These are phyloP conservation scores for Waltergamsia citrina DNA, from an alignment of 2,329 filamentous ascomycete genomes.

Conservation along the genomic window DNA sequence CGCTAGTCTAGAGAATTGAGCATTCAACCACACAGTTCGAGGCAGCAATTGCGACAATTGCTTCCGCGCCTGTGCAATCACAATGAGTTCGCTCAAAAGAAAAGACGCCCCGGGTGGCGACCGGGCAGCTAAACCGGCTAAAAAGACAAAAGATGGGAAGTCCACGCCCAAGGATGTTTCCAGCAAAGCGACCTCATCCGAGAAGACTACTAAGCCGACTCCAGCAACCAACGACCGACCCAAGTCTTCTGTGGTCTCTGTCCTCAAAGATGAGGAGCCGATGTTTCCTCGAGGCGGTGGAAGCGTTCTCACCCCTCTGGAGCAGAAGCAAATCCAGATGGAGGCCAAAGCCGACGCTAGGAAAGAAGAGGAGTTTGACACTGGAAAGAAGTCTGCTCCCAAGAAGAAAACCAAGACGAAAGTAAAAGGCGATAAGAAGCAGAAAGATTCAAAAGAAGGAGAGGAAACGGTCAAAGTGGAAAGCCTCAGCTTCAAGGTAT, in stretches of 20 bases:
- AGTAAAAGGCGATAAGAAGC: slow-evolving; percentile 42
- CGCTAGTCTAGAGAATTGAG: neutral
- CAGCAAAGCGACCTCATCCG: too few species aligned
- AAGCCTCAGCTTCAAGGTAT: slow-evolving; percentile 80
- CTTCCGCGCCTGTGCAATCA: slow-evolving; percentile 13
- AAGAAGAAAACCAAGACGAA: slow-evolving; percentile 53
- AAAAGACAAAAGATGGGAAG: slow-evolving; percentile 25
- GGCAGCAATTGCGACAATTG: neutral
- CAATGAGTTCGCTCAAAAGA: slow-evolving; percentile 47
- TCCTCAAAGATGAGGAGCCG: slow-evolving; percentile 68
- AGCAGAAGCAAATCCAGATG: slow-evolving; percentile 92
- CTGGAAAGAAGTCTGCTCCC: slow-evolving; percentile 29
- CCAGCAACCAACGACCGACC: slow-evolving; percentile 9
- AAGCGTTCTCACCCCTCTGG: slow-evolving; percentile 81
- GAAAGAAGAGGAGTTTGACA: slow-evolving; percentile 67
- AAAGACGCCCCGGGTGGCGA: slow-evolving; percentile 46
- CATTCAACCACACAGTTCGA: neutral
- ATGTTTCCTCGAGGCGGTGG: slow-evolving; percentile 89
- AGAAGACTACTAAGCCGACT: slow-evolving; percentile 13
- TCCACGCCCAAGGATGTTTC: slow-evolving; percentile 13
- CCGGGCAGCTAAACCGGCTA: slow-evolving; percentile 37
- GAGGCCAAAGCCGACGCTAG: slow-evolving; percentile 88
- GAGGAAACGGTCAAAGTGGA: slow-evolving; percentile 64
- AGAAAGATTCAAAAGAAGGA: slow-evolving; percentile 34
- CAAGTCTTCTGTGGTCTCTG: slow-evolving; percentile 28